phyloP scores from a whole-genome alignment of 768 basidiomycete species.

The Lactifluus pinguis region DNA sequence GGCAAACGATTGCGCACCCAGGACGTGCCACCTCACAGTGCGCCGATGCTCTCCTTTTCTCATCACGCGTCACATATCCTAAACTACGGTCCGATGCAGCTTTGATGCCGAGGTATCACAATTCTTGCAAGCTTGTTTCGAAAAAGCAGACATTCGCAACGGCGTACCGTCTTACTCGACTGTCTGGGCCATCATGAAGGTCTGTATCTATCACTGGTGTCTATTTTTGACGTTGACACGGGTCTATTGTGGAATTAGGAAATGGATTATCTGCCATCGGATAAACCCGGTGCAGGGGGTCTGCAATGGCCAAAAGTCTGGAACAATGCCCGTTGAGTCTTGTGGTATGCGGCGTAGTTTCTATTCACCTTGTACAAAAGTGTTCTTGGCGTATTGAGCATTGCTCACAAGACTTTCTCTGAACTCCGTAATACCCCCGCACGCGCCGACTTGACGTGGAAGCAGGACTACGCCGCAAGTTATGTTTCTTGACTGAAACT shows the following conservation, averaged over 20 bases:
- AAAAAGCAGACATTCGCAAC: not conserved
- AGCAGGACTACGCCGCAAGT: not conserved
- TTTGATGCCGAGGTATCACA: slow-evolving; percentile 9
- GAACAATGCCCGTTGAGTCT: not conserved
- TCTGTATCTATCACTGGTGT: not conserved
- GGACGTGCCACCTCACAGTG: slow-evolving; percentile 7
- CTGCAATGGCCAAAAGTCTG: slow-evolving; percentile 3
- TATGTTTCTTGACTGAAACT: not conserved
- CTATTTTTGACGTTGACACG: not conserved
- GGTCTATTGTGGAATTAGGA: not conserved
- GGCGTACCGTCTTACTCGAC: not conserved
- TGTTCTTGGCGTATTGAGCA: not conserved
- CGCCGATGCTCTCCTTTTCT: not conserved
- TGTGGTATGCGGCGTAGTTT: not conserved
- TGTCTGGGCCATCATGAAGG: slow-evolving; percentile 10
- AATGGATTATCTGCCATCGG: slow-evolving; percentile 7
- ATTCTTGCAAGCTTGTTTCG: not conserved
- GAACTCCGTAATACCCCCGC: too few species aligned
- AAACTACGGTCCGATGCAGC: not conserved
- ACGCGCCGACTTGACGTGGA: not conserved
- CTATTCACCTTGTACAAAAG: not conserved
- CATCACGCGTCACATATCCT: too few species aligned
- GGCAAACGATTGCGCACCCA: slow-evolving; percentile 6
- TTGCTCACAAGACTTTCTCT: not conserved
- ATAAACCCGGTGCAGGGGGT: slow-evolving; percentile 8